Evolutionary conservation across 345 rosid genomes (phyloP), one percentile per base, ranked within the genome.

Genomic region (Populus euphratica): DNA sequence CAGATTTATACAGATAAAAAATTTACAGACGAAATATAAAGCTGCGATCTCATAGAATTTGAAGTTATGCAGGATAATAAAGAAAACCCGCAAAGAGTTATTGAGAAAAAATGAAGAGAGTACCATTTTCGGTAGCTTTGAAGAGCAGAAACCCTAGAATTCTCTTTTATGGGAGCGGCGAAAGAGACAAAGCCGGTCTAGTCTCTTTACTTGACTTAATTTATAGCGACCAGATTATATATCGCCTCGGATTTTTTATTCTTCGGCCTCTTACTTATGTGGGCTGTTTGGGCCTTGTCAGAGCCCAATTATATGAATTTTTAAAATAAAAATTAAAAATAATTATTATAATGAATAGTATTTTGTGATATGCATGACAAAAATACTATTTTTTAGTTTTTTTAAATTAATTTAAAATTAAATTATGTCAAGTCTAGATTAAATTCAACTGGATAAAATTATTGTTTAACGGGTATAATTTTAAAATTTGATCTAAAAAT

Each of bases 51-150:
- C 14, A 5, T n/a, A 10, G 64, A 59, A 11, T 59, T 59, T 23
- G 64, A 59, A 5, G 12, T 59, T 1, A 4, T 23, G 27, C 64
- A n/a, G 0, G 16, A 3, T 59, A 9, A 59, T 59, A 59, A 59
- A 59, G 25, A 59, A 3, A 59, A 59, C 10, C 21, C 25, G 14
- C 39, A 56, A 2, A 13, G 21, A 43, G 17, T 17, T 20, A 52
- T 25, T 33, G 29, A 78, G 21, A 10, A 8, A 25, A 31, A 1
- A 43, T 6, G 43, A 33, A 33, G 25, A 47, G 16, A 68, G 64
- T 77, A 81, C 84, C 84, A 81, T 81, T 59, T 47, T 77, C 16
- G 29, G 29, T 23, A 47, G 64, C 21, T 56, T 27, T 65, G 49
- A 20, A 20, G 54, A 21, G 69, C 23, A 49, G 69, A 12, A 78